Evolutionary conservation across 305 asterid species (phyloP), one percentile per base, ranked within the genome.

Genomic region (Plantago lanceolata): DNA sequence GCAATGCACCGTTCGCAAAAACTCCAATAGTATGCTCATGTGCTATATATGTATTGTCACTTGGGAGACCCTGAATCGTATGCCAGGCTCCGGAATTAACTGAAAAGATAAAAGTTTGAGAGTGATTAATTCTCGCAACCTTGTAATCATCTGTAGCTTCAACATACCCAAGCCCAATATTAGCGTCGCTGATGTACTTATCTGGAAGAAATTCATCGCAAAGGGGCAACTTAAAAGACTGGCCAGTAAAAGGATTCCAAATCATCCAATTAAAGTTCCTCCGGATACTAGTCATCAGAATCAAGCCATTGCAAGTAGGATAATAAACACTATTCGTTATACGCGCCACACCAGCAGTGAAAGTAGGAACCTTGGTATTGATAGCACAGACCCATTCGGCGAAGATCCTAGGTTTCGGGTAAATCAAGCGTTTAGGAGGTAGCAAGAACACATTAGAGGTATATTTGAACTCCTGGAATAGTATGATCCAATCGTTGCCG

Each of bases 1-100:
- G 52, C 33, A 72, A 31, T 0, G 57, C 50, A 15, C 73, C 70
- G 11, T 50, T 7, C 5, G 48, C 24, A 21, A 16, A 67, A 19
- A 67, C 63, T 2, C 70, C 73, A 1, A 4, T 3, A 16, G 6
- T 31, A 2, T 4, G n/a, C n/a, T n/a, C n/a, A n/a, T n/a, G n/a
- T n/a, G n/a, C n/a, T n/a, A n/a, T n/a, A n/a, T n/a, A n/a, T n/a
- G n/a, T n/a, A n/a, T 0, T 2, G 8, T 24, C 28, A 24, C 15
- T n/a, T 48, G 63, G 64, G 6, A 20, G 45, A 26, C n/a, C 66
- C 44, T 29, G 18, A 40, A 50, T 57, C 31, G 7, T 19, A 26
- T n/a, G n/a, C n/a, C 35, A 67, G 0, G 67, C 50, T 14, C 26
- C 43, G 2, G 16, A 63, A 48, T 58, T 73, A 14, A 73, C 37